phyloP scores from a whole-genome alignment of 148 eudicot genomes.

The Hydrangea macrophylla region DNA sequence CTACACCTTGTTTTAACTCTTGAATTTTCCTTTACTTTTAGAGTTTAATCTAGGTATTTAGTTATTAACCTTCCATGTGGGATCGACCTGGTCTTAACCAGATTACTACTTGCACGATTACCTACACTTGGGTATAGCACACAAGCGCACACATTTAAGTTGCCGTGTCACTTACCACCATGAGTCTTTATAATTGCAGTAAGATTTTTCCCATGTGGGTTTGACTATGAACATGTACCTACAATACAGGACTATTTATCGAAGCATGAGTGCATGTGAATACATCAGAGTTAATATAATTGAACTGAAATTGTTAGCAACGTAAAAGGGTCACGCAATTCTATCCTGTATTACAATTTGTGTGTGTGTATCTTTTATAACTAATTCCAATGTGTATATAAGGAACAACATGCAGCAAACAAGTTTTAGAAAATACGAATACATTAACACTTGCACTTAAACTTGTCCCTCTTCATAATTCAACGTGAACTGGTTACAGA shows the following conservation, averaged over 20 bases:
- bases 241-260: neutral
- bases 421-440: neutral
- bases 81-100: too few relatives aligned
- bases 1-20: too few relatives aligned
- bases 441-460: neutral
- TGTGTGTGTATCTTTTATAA: neutral
- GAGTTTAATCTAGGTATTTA: too few relatives aligned
- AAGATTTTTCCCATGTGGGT: neutral
- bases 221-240: neutral
- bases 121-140: too few relatives aligned
- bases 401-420: conserved; percentile 3
- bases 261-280: neutral
- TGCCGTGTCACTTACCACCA: neutral
- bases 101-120: too few relatives aligned
- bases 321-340: neutral
- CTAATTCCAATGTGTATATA: too few relatives aligned
- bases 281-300: neutral
- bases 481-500: neutral
- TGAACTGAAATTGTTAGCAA: neutral
- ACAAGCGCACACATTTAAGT: too few relatives aligned
- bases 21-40: too few relatives aligned
- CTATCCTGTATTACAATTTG: neutral
- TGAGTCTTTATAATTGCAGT: neutral
- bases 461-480: neutral
- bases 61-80: too few relatives aligned